Percentiles rank a stretch among this genome's conserved stretches.
phyloP scores from a whole-genome alignment of 2,329 filamentous ascomycete genomes.

The Colletotrichum sp. region DNA sequence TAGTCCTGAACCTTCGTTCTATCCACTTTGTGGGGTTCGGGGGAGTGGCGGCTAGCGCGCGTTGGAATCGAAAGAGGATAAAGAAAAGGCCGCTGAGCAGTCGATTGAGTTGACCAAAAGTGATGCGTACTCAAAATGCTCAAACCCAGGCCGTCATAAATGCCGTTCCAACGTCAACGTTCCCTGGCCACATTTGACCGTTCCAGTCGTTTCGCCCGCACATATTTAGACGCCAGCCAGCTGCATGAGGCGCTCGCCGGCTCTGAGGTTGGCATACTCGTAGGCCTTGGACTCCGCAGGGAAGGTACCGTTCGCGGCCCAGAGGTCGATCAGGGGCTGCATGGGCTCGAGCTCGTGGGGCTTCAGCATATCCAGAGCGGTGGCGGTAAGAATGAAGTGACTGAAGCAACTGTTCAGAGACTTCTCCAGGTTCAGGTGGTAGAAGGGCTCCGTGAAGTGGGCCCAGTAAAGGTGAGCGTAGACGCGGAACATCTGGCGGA shows the following conservation, averaged over 20 bases:
- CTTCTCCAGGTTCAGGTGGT: slow-evolving; percentile 80
- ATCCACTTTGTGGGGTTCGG: background rate
- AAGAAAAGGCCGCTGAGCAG: background rate
- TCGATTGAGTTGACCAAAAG: background rate
- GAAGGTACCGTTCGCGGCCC: slow-evolving; percentile 87
- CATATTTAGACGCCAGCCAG: slow-evolving; percentile 35
- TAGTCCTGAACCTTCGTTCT: background rate
- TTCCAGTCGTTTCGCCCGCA: background rate
- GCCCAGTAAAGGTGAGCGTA: slow-evolving; percentile 98
- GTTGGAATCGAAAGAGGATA: background rate
- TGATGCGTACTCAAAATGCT: background rate
- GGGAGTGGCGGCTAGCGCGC: background rate
- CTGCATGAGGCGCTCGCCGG: slow-evolving; percentile 64
- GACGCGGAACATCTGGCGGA: slow-evolving; percentile 98
- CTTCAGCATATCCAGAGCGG: slow-evolving; percentile 81
- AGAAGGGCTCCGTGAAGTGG: slow-evolving; percentile 86
- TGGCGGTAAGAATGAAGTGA: slow-evolving; percentile 82
- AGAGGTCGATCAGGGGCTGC: slow-evolving; percentile 91
- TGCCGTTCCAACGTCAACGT: background rate
- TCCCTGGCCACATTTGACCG: background rate
- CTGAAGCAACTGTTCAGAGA: slow-evolving; percentile 88
- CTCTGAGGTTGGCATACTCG: slow-evolving; percentile 66
- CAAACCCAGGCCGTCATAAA: background rate
- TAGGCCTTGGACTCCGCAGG: slow-evolving; percentile 76
- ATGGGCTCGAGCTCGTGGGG: slow-evolving; percentile 94